These are phyloP conservation scores for Schoenoplectus triqueter DNA, from an alignment of 202 grass and related monocot genomes.

Conservation along the genomic window DNA sequence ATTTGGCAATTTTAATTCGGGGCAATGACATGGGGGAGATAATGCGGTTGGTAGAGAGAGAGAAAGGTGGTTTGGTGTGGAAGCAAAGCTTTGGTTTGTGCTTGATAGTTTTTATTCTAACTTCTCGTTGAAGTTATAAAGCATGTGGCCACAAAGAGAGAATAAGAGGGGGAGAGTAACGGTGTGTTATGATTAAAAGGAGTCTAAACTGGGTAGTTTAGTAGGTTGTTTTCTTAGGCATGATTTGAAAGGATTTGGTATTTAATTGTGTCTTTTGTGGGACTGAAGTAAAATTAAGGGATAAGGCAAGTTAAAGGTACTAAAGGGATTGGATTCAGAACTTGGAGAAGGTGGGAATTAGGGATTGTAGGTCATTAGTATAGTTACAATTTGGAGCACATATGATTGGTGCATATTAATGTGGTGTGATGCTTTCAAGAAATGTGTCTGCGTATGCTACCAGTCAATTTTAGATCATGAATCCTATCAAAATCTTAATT, in stretches of 20 bases:
- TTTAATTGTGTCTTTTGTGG: constrained; percentile 37
- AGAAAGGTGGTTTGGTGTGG: constrained; percentile 67
- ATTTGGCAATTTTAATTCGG: constrained; percentile 23
- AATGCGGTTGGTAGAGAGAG: constrained; percentile 76
- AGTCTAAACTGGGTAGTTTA: not conserved
- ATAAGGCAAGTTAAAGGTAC: constrained; percentile 31
- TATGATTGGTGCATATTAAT: constrained; percentile 9
- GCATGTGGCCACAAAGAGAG: constrained; percentile 50
- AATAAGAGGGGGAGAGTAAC: constrained; percentile 27
- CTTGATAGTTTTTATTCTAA: constrained; percentile 33
- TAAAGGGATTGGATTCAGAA: not conserved
- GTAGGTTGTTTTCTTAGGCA: not conserved
- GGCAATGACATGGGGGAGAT: constrained; percentile 36
- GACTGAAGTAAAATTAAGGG: constrained; percentile 16
- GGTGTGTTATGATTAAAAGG: not conserved
- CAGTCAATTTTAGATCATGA: too few species aligned
- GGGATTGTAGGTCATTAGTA: not conserved
- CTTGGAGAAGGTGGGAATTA: constrained; percentile 13
- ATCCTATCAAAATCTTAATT: too few species aligned
- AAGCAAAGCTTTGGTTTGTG: constrained; percentile 75
- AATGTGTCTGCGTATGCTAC: too few species aligned
- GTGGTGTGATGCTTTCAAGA: not conserved
- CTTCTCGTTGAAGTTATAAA: constrained; percentile 57
- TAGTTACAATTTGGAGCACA: not conserved
- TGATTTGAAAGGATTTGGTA: constrained; percentile 33